These are phyloP conservation scores for Filobasidium floriforme DNA, from an alignment of 768 basidiomycete genomes.

Conservation along the genomic window DNA sequence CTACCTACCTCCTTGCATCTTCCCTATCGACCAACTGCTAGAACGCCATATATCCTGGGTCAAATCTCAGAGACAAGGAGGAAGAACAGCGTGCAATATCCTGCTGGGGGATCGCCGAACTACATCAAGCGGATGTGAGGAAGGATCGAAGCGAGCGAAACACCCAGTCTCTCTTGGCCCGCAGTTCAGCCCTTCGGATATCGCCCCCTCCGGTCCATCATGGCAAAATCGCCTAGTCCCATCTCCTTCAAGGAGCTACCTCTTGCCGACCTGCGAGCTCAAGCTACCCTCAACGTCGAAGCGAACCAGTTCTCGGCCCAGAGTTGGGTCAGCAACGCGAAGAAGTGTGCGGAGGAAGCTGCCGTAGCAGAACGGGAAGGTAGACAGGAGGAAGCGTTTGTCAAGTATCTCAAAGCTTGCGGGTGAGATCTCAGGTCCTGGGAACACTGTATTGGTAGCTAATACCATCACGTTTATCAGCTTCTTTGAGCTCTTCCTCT, in stretches of 20 bases:
- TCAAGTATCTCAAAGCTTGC: conserved; percentile 22
- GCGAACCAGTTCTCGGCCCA: conserved; percentile 15
- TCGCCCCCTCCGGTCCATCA: background rate
- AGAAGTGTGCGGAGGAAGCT: conserved; percentile 17
- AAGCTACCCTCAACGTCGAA: conserved; percentile 9
- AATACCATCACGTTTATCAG: background rate
- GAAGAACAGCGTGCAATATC: too few relatives aligned
- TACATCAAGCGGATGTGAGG: too few relatives aligned
- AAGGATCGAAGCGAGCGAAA: too few relatives aligned
- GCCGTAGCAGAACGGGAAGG: conserved; percentile 15
- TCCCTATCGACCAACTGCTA: too few relatives aligned
- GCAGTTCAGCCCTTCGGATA: too few relatives aligned
- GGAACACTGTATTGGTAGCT: background rate
- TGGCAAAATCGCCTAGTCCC: background rate
- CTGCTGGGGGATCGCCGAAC: too few relatives aligned
- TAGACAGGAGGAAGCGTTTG: conserved; percentile 20
- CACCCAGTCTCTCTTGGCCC: too few relatives aligned
- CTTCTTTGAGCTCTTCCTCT: conserved; percentile 20
- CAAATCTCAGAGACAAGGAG: too few relatives aligned
- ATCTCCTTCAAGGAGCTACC: conserved; percentile 1
- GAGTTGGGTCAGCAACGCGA: conserved; percentile 19
- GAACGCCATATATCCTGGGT: too few relatives aligned
- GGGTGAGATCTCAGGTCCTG: background rate
- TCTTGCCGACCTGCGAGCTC: conserved; percentile 17
- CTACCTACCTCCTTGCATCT: too few relatives aligned